phyloP scores from a whole-genome alignment of 192 early-diverging fungal genomes.

The Backusella circina region DNA sequence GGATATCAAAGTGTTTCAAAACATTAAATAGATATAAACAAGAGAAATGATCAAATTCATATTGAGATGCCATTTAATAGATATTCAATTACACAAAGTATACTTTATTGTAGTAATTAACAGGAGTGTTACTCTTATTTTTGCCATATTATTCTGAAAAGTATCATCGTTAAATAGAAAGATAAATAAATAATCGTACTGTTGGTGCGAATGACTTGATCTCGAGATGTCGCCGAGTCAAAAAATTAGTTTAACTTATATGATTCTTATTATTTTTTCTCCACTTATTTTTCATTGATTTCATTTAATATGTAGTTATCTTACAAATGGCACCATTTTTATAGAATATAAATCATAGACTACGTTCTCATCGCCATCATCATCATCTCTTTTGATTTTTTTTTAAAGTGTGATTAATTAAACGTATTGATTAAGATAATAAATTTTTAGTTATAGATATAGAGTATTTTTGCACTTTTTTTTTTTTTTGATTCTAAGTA shows the following conservation, averaged over 20 bases:
- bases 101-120: background rate
- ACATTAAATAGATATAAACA: background rate
- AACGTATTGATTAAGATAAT: background rate
- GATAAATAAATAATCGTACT: background rate
- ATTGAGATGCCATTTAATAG: background rate
- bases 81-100: background rate
- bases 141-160: background rate
- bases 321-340: background rate
- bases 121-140: background rate
- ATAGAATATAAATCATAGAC: background rate
- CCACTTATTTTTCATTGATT: background rate
- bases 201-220: background rate
- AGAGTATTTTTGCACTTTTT: background rate
- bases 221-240: background rate
- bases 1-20: background rate
- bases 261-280: background rate
- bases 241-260: background rate
- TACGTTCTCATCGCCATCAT: background rate
- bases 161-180: background rate
- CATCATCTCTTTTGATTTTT: background rate
- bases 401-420: background rate
- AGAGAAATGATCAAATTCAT: background rate
- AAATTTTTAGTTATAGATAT: background rate
- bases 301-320: background rate
- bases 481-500: background rate